Evolutionary conservation across 192 early-diverging fungal species (phyloP).

Genomic region (Umbelopsis ramanniana): DNA sequence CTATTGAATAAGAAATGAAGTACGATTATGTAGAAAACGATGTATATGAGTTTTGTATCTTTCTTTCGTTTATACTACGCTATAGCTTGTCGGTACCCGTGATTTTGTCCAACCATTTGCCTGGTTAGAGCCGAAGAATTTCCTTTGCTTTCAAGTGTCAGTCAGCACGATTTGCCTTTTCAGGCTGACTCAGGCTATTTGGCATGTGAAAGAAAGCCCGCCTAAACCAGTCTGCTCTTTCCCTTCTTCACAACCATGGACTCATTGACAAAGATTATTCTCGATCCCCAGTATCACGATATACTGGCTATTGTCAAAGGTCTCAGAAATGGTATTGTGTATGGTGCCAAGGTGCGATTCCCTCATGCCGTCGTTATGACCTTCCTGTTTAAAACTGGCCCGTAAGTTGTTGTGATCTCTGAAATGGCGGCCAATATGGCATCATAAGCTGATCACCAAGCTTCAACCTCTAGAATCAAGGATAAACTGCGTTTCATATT

Average conservation of each 20-base stretch:
- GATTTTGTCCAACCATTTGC: background rate
- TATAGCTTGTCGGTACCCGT: no score
- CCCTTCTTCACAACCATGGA: slow-evolving; percentile 40
- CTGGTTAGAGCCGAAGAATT: background rate
- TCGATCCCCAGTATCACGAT: slow-evolving; percentile 81
- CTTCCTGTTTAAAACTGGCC: slow-evolving; percentile 83
- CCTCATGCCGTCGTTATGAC: slow-evolving; percentile 99
- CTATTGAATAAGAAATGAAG: no score
- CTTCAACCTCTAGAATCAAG: slow-evolving; percentile 57
- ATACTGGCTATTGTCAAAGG: slow-evolving; percentile 87
- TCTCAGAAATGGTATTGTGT: slow-evolving; percentile 93
- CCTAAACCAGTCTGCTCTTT: slow-evolving; percentile 4
- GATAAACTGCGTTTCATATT: slow-evolving; percentile 79
- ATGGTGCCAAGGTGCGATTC: slow-evolving; percentile 94
- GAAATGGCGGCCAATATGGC: no score
- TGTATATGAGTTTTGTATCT: no score
- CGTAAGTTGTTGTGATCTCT: slow-evolving; percentile 32
- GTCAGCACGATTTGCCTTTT: slow-evolving; percentile 16
- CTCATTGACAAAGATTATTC: slow-evolving; percentile 51
- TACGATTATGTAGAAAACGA: no score
- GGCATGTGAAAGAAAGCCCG: slow-evolving; percentile 13
- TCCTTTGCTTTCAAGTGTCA: background rate
- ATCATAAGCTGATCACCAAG: background rate
- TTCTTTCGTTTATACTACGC: no score
- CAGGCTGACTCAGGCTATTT: slow-evolving; percentile 1